These are phyloP conservation scores for Macaranga tanarius DNA, from an alignment of 441 rosid genomes.

Conservation along the genomic window DNA sequence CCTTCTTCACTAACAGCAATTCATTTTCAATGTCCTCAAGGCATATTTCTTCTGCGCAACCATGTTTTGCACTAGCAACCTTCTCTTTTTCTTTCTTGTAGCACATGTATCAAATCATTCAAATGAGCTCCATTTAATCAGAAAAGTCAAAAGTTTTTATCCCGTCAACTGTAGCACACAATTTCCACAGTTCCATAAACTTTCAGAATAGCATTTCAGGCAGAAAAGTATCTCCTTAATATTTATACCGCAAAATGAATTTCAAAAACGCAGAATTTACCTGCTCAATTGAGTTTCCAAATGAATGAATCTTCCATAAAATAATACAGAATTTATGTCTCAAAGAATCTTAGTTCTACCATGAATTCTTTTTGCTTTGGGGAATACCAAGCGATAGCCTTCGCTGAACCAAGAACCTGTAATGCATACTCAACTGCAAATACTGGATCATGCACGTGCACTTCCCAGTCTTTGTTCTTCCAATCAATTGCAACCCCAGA, in stretches of 20 bases:
- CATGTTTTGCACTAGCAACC: too few relatives aligned
- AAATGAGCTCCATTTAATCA: too few relatives aligned
- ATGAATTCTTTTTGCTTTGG: slow-evolving; percentile 76
- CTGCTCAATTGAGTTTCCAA: too few relatives aligned
- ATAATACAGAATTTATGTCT: slow-evolving; percentile 34
- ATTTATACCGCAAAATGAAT: too few relatives aligned
- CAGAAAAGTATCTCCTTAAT: too few relatives aligned
- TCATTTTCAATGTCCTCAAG: background rate
- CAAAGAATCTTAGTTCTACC: slow-evolving; percentile 88
- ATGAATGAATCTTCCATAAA: background rate
- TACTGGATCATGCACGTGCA: slow-evolving; percentile 51
- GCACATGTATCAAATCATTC: background rate
- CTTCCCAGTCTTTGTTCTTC: slow-evolving; percentile 42
- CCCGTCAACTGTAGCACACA: too few relatives aligned
- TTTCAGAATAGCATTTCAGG: too few relatives aligned
- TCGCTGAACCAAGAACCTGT: slow-evolving; percentile 88
- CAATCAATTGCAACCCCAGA: slow-evolving; percentile 57
- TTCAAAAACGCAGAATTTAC: too few relatives aligned
- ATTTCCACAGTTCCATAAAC: too few relatives aligned
- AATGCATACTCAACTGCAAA: slow-evolving; percentile 85
- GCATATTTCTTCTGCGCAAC: background rate
- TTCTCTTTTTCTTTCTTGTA: background rate
- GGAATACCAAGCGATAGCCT: slow-evolving; percentile 91
- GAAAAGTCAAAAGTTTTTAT: too few relatives aligned
- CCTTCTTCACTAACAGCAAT: too few relatives aligned